Base-by-base conservation (phyloP, 2,329 filamentous ascomycete genomes). In the Blastomyces silverae region DNA sequence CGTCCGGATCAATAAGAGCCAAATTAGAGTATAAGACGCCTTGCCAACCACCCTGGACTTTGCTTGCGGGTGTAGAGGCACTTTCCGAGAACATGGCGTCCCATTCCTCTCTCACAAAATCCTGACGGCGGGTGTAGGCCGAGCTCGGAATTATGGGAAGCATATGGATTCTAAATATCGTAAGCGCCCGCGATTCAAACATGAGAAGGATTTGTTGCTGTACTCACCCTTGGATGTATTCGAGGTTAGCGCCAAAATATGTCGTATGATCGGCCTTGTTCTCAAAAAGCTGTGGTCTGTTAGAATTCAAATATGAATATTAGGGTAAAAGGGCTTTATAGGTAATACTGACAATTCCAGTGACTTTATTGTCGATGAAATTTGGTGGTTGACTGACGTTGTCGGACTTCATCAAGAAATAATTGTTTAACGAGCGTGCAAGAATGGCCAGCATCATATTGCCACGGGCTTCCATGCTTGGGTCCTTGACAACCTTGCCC, bases 181-280 rank as follows among this genome's bases (percentile, higher is more conserved):
- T 62, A 55, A 50, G 37, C n/a, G 52, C 60, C 34, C 17, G 17
- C 31, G 34, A 22, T 17, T 59, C 59, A 64, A 42, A 8, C n/a
- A 25, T 39, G 60, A 25, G 37, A 28, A 8, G 52, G 11, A 34
- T 56, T 17, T 25, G 34, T n/a, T 34, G 69, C 28, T 68, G 31
- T 28, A 11, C 73, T 63, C 71, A 79, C 79, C 83, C 85, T 73
- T 87, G 81, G 66, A 95, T 84, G 70, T 86, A 90, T 76, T 93
- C 88, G 15, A 85, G 83, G 65, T 87, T 85, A 61, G 79, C 75
- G 57, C 91, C 90, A 72, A 97, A 97, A 78, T 91, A 97, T 0
- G 93, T 97, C 3, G 89, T 89, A 76, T 97, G 91, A 75, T 97
- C 91, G 63, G 92, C 84, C 78, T 97, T 97, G 80, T 97, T 97